Base-by-base conservation (phyloP, 495 filamentous ascomycete species). In the Beverwykella pulmonaria region DNA sequence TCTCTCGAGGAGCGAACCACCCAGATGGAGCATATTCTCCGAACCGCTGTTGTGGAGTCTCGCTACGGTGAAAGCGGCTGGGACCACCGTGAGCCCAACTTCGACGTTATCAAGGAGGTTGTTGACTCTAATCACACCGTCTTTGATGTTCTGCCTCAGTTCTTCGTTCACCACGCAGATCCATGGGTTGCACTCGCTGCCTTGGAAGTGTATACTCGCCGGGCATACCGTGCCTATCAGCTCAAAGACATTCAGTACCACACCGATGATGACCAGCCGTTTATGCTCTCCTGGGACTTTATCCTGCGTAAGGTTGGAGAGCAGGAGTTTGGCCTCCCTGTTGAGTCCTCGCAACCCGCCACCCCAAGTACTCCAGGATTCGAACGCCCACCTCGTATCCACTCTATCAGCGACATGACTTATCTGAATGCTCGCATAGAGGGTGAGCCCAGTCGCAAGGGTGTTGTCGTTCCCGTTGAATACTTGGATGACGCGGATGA, bases 11-110 rank as follows among this genome's bases (percentile, higher is more conserved):
- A 98, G 83, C 86, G 94, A 68, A 88, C 90, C 7, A 85, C 88
- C 34, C 94, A 98, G 79, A 97, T 98, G 94, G 95, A 98, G 80
- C 93, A 97, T 78, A 98, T 98, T 71, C 84, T 98, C 32, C 91
- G 93, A 41, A 96, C 94, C 34, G 93, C 95, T 1, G 94, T 98
- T n/a, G 87, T 97, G 7, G 92, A 98, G 77, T 96, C 93, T 41
- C 87, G 90, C 70, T 98, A 98, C 75, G 94, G 94, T 32, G 94
- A 98, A 82, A 95, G 91, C 46, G 92, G 93, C 47, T 97, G 92
- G 92, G 93, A 96, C 54, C 94, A 98, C 79, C 86, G 95, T 67
- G 91, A 96, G 73, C 94, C 94, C 19, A 88, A 89, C 74, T 79
- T 92, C 53, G 86, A 92, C 46, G 82, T 93, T 71, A 86, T 98